Base-by-base conservation (phyloP, 345 rosid genomes). In the Linum lewisii region DNA sequence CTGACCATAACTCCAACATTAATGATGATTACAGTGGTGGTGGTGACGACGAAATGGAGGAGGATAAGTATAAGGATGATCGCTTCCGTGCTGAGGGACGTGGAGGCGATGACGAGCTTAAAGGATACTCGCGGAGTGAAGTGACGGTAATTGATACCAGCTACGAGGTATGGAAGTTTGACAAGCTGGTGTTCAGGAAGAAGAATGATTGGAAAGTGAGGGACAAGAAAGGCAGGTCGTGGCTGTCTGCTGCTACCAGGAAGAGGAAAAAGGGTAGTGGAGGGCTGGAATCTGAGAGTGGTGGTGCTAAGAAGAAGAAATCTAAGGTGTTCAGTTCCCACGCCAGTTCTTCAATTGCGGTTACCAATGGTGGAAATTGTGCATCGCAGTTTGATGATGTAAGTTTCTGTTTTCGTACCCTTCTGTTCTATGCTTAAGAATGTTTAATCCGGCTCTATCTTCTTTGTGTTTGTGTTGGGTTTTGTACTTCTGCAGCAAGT, bases 131-230 rank as follows among this genome's bases (percentile, higher is more conserved):
- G 60, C 86, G 84, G 73, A 86, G 96, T 59, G 99, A 93, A 66
- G 97, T 88, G 75, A 86, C 95, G 3, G 90, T 93, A 45, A 93
- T 93, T 14, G 99, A 93, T 65, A 88, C 95, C 11, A 86, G 95
- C 81, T 79, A 75, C 24, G 66, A 68, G 26, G 77, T 64, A 63
- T 93, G 99, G 99, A 93, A 93, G 79, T 72, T 74, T 52, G 99
- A 93, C 61, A 93, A 93, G 75, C 59, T 86, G 24, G 84, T 93
- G 58, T 86, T 71, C 32, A 63, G 99, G 56, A 81, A 77, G 83
- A 81, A 80, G 61, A 87, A 82, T 45, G 81, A 79, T 23, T 93
- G 97, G 97, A 93, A 86, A 77, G 89, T 84, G 32, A 78, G 82
- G 67, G 95, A 88, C 26, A 86, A 83, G 84, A 86, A 81, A 57